phyloP scores from a whole-genome alignment of 192 early-diverging fungal genomes.

The Podila clonocystis region DNA sequence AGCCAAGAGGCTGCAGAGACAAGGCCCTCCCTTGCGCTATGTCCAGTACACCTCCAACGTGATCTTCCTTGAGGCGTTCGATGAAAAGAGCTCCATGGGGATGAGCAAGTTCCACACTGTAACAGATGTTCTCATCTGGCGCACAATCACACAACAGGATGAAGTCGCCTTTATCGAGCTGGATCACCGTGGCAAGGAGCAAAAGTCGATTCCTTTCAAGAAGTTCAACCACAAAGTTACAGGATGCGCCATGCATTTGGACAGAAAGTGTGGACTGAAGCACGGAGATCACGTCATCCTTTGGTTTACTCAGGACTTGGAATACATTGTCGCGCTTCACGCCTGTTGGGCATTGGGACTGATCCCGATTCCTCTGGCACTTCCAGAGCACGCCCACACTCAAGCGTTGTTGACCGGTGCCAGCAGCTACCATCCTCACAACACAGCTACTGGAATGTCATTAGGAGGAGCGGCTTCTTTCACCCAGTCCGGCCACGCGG shows the following conservation, averaged over 20 bases:
- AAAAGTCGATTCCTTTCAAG: conserved; percentile 67
- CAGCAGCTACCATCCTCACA: background rate
- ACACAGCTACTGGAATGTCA: background rate
- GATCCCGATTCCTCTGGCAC: conserved; percentile 71
- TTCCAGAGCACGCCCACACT: conserved; percentile 58
- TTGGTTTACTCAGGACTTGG: conserved; percentile 63
- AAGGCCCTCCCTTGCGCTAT: conserved; percentile 22
- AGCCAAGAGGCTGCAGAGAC: conserved; percentile 29
- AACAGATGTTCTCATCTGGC: conserved; percentile 75
- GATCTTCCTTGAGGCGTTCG: conserved; percentile 45
- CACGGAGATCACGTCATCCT: conserved; percentile 70
- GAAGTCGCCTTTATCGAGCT: conserved; percentile 66
- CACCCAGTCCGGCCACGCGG: background rate
- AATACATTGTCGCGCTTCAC: conserved; percentile 72
- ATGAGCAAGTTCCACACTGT: conserved; percentile 71
- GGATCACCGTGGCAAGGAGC: conserved; percentile 60
- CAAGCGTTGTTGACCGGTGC: background rate
- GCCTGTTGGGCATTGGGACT: conserved; percentile 84
- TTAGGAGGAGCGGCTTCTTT: background rate
- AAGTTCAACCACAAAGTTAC: conserved; percentile 74
- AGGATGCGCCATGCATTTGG: conserved; percentile 67
- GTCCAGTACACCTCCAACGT: conserved; percentile 41
- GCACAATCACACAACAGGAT: conserved; percentile 67
- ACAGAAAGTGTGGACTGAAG: conserved; percentile 63
- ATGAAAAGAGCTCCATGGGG: conserved; percentile 71